Percentiles rank a stretch among this genome's conserved stretches.
Evolutionary conservation across 768 basidiomycete species (phyloP).

Genomic region (Ramaria sp.): DNA sequence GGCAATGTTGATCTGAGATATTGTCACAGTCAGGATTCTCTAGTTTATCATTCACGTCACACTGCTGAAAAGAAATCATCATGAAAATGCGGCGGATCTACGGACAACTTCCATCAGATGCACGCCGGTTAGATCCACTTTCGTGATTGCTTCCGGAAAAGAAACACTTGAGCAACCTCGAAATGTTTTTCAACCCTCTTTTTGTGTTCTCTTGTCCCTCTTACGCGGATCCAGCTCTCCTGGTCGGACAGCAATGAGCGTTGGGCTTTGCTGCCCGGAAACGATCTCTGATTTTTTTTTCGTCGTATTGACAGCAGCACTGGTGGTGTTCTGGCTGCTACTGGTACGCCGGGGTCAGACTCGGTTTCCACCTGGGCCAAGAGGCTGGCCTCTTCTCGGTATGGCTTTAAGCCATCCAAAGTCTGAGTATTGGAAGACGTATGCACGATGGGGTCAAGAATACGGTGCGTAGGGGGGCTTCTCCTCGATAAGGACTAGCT

Average conservation of each 20-base stretch:
- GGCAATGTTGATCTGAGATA: no score
- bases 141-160: background rate
- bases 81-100: background rate
- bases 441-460: constrained; percentile 16
- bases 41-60: no score
- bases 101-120: background rate
- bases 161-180: background rate
- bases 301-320: constrained; percentile 1
- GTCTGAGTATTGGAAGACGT: constrained; percentile 13
- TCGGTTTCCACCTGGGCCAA: constrained; percentile 5
- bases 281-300: background rate
- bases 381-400: constrained; percentile 7
- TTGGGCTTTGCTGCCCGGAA: background rate
- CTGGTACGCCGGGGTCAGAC: constrained; percentile 2
- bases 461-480: constrained; percentile 14
- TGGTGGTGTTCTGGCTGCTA: background rate
- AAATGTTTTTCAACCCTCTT: background rate
- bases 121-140: background rate
- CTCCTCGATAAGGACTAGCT: background rate
- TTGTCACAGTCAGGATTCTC: no score
- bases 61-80: no score
- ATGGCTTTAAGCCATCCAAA: constrained; percentile 4
- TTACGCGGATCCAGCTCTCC: background rate
- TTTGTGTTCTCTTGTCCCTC: background rate
- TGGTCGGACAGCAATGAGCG: background rate